Base-by-base conservation (phyloP, 805 yeast genomes). In the Candida wancherniae region DNA sequence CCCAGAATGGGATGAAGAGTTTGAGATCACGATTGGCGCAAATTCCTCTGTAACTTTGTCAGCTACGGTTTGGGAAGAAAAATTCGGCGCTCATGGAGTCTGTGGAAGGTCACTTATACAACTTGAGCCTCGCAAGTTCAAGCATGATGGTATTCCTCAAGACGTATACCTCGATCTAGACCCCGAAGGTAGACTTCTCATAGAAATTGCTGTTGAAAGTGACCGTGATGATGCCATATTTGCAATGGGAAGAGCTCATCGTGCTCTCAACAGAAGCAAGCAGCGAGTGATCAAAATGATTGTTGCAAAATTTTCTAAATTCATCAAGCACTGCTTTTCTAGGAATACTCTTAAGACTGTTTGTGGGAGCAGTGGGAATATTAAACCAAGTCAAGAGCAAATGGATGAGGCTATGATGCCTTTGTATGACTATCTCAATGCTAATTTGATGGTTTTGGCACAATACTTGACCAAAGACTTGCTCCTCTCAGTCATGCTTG, bases 1-100 rank as follows among this genome's bases (percentile, higher is more conserved):
- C 45, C 96, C 97, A 0, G 73, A 71, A 10, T 90, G 94, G 94
- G 84, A 84, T 47, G 95, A 88, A 59, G 84, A 82, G 34, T 84
- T 86, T 51, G 95, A 86, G 52, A 36, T 63, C 6, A 58, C 62
- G 4, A 30, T 64, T 9, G 52, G 56, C 10, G 65, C 69, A 0
- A 56, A 64, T 14, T 55, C 69, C 2, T 50, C 71, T 2, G 58
- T 69, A 21, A 64, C 74, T 16, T 42, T 82, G 2, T 69, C 76
- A 2, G 71, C 76, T 2, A 77, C 80, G 2, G 72, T 84, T 1
- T 84, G 94, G 94, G 80, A 80, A 46, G 80, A 75, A 24, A 60
- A 55, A 23, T 42, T 73, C 7, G 63, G 75, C 2, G 67, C 73
- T 6, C 81, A 81, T 37, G 75, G 75, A 6, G 57, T 82, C 4